A percentile compares a stretch with the other conserved stretches of the same genome.
phyloP scores from a whole-genome alignment of 768 basidiomycete species.

The Mycena polygramma region DNA sequence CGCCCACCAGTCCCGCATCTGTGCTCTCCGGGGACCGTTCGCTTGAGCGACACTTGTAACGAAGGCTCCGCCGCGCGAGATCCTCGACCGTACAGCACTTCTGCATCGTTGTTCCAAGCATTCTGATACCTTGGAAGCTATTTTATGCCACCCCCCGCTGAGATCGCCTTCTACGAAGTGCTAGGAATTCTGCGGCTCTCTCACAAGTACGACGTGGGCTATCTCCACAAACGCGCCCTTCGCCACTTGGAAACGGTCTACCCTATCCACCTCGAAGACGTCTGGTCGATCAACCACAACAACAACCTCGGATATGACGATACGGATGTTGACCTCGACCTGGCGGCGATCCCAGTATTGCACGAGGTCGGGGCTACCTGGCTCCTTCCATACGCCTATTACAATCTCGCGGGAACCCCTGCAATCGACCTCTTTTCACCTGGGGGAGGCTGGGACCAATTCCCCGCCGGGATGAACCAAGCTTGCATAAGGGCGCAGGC shows the following conservation, averaged over 20 bases:
- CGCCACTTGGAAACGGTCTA: constrained; percentile 9
- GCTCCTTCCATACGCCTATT: constrained; percentile 16
- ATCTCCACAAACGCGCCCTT: constrained; percentile 13
- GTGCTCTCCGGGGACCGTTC: background rate
- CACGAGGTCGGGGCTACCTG: background rate
- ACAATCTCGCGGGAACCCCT: background rate
- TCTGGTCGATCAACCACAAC: too few species aligned
- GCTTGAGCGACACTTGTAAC: background rate
- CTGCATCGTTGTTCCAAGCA: background rate
- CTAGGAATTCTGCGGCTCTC: background rate
- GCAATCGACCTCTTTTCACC: too few species aligned
- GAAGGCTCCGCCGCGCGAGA: background rate
- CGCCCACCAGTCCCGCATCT: background rate
- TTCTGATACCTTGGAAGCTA: background rate
- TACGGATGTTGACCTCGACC: background rate
- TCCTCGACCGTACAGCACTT: background rate
- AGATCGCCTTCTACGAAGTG: background rate
- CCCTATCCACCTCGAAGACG: background rate
- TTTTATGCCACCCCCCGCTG: constrained; percentile 10
- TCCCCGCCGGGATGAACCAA: background rate
- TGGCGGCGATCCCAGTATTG: background rate
- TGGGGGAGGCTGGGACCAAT: background rate
- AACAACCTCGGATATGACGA: background rate
- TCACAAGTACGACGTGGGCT: constrained; percentile 17
- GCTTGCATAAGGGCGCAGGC: background rate